These are phyloP conservation scores for Leccinum pallidistipes DNA, from an alignment of 1,284 basidiomycete species.

Conservation along the genomic window DNA sequence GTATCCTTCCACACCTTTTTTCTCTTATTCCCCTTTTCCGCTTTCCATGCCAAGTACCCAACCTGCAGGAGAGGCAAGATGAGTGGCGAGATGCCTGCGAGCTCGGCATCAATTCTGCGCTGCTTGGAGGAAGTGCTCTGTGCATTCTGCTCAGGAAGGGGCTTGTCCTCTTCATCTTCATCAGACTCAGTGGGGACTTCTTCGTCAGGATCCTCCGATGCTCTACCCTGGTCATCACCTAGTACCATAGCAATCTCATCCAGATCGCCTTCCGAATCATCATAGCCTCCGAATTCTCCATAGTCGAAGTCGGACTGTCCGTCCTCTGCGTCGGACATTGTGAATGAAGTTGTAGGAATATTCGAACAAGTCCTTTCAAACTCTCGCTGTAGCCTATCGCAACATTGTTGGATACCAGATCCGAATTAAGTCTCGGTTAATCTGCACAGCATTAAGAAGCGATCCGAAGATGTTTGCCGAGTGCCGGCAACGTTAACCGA, in stretches of 20 bases:
- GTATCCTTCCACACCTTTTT: neutral
- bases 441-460: neutral
- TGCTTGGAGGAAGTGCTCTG: neutral
- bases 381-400: neutral
- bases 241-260: neutral
- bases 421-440: neutral
- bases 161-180: neutral
- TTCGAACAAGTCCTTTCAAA: neutral
- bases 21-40: neutral
- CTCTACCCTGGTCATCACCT: neutral
- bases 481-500: neutral
- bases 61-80: neutral
- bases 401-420: neutral
- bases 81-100: neutral
- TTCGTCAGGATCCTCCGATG: neutral
- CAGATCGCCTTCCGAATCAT: neutral
- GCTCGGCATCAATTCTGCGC: neutral
- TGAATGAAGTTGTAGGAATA: neutral
- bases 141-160: neutral
- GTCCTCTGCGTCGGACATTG: neutral
- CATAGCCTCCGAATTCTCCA: neutral
- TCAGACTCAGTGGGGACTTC: neutral
- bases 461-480: neutral
- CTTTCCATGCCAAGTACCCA: neutral
- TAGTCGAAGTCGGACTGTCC: neutral